Evolutionary conservation across 306 rosid species (phyloP).

Genomic region (Abrus pulchellus): DNA sequence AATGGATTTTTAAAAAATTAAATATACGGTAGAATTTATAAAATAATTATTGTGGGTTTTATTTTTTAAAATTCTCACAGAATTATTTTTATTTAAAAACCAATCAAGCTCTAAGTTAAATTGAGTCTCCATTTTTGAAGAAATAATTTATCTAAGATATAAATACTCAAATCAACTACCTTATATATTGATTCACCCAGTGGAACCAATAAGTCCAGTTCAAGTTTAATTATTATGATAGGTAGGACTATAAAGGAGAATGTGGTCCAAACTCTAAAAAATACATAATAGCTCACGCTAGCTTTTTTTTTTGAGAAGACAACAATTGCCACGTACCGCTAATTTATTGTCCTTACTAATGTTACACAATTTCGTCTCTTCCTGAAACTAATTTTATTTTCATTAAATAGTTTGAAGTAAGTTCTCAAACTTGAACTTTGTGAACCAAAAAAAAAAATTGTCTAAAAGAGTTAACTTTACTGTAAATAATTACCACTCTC

Average conservation of each 20-base stretch:
- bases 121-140: not conserved
- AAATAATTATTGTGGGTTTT: too few species aligned
- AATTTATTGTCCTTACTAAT: conserved; percentile 40
- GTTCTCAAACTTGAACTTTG: too few species aligned
- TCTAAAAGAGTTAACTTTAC: too few species aligned
- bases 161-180: not conserved
- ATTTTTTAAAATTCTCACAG: too few species aligned
- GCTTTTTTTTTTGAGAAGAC: conserved; percentile 42
- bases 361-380: not conserved
- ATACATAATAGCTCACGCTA: conserved; percentile 20
- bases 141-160: not conserved
- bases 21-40: too few species aligned
- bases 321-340: conserved; percentile 43
- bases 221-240: not conserved
- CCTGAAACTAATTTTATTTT: not conserved
- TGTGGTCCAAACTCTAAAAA: conserved; percentile 44
- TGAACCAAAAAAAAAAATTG: too few species aligned
- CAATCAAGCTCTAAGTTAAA: not conserved
- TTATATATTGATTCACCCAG: not conserved
- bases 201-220: not conserved
- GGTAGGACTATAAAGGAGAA: conserved; percentile 21
- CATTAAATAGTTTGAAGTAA: not conserved
- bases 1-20: too few species aligned
- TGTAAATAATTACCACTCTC: too few species aligned
- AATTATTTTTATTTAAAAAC: too few species aligned